Evolutionary conservation across 208 protist species (phyloP), one percentile per base, ranked within the genome.

Genomic region (Acanthamoeba lugdunensis): DNA sequence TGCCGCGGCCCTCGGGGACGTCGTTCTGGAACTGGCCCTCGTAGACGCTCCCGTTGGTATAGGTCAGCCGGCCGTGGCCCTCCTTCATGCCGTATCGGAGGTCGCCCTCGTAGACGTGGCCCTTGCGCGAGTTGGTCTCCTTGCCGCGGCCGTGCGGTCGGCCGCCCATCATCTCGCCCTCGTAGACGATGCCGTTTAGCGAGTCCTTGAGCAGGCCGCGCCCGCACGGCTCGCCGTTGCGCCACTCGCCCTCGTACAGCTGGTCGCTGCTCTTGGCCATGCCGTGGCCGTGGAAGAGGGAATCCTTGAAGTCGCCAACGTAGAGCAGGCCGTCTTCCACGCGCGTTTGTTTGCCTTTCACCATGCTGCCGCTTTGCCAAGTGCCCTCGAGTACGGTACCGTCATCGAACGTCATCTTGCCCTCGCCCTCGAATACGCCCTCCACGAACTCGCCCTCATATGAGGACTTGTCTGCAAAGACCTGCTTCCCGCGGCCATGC

Each of bases 361-460:
- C 52, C 8, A 85, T 95, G 67, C 56, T 77, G 63, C 93, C 94
- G 13, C 56, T 4, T 30, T 28, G 45, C 75, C 89, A 96, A 9
- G 75, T 52, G 56, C 95, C 95, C 67, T 94, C 94, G 77, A 95
- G 95, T 28, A 95, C 90, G 13, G 45, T 54, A 45, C 95, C 93
- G 69, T 95, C 90, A 25, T 93, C 37, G 73, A 81, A 95, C 0
- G 52, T 95, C 52, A 81, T 75, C 71, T 81, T 95, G 63, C 95
- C 95, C 65, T 94, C 54, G 73, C 94, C 94, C 61, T 94, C 71
- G 33, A 87, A 65, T 6, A 50, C 81, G 45, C 84, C 88, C 7
- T 94, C 58, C n/a, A 50, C 73, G 45, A 58, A 95, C 7, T 93
- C 67, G 28, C 94, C 94, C 48, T 94, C 90, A 41, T 95, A 95